Base-by-base conservation (phyloP, 176 grass and related monocot species). In the Cocos nucifera region DNA sequence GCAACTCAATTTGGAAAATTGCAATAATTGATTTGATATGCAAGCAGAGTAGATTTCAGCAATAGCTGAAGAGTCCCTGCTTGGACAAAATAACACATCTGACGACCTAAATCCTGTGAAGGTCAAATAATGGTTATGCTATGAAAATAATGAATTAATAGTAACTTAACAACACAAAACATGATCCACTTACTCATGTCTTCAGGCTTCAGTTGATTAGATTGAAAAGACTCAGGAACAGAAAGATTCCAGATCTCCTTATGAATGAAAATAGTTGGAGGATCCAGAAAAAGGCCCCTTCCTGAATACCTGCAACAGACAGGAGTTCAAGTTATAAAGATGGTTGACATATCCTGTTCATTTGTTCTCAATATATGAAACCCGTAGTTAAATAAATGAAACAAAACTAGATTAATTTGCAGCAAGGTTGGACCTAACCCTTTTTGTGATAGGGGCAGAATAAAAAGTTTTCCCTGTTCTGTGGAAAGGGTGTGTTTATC, bases 261-360 rank as follows among this genome's bases (percentile, higher is more conserved):
- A 63, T 25, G 70, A 62, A 80, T 68, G 67, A 74, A 90, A 56
- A 85, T 63, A 65, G 78, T 86, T 63, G 92, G 92, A 67, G 92
- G 80, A 57, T 96, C 78, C 27, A 96, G 39, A 79, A 96, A 96
- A 75, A 90, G 81, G 15, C 92, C 92, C 56, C 81, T 73, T 18
- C 92, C 92, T 4, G 80, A 90, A 73, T 96, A 96, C 87, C 86
- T 96, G 56, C 53, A 74, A 61, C 59, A 69, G 61, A 29, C 27
- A 24, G 16, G 17, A 21, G 17, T 19, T 71, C 66, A 69, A 44
- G 17, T 59, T 7, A 65, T 4, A 8, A 44, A 64, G 54, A 20
- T 20, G 14, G 22, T 56, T 56, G 18, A 10, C 22, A 22, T 22
- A 12, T 14, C 12, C 12, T 56, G 35, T 44, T 44, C 9, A 44